phyloP scores from a whole-genome alignment of 768 basidiomycete species.

The Termitomyces sp. region DNA sequence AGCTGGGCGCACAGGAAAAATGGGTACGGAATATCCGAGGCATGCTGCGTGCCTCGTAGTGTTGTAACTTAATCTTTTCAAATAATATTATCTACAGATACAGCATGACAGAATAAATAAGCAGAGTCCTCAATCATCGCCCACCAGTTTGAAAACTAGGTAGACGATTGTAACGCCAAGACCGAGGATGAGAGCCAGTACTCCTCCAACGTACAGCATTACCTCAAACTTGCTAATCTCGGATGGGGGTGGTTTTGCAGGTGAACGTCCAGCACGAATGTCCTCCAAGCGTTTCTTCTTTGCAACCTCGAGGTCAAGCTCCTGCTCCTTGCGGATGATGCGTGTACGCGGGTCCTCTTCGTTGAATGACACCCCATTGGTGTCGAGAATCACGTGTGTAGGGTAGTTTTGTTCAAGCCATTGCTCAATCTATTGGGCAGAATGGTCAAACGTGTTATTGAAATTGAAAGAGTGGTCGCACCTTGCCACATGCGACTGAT shows the following conservation, averaged over 20 bases:
- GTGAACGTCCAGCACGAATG: conserved; percentile 17
- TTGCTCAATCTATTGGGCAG: conserved; percentile 67
- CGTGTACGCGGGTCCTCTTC: conserved; percentile 53
- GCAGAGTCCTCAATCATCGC: not conserved
- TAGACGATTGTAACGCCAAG: conserved; percentile 14
- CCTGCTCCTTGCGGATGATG: conserved; percentile 44
- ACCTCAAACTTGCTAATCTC: conserved; percentile 22
- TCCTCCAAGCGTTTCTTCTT: conserved; percentile 28
- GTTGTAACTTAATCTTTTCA: not conserved
- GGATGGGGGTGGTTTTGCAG: not conserved
- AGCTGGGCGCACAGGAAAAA: conserved; percentile 5
- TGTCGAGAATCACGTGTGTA: conserved; percentile 64
- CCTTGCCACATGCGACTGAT: conserved; percentile 82
- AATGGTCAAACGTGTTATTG: conserved; percentile 11
- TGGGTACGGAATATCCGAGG: conserved; percentile 8
- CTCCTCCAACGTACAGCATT: conserved; percentile 26
- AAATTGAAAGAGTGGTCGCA: conserved; percentile 28
- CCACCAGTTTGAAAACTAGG: conserved; percentile 10
- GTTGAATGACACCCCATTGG: conserved; percentile 34
- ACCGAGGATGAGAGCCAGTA: conserved; percentile 12
- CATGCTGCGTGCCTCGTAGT: not conserved
- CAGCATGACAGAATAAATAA: not conserved
- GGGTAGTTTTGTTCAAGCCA: conserved; percentile 96
- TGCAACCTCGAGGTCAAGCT: conserved; percentile 34
- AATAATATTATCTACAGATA: conserved; percentile 8